Evolutionary conservation across 2,329 filamentous ascomycete species (phyloP), one percentile per base, ranked within the genome.

Genomic region (Periconia macrospinosa): DNA sequence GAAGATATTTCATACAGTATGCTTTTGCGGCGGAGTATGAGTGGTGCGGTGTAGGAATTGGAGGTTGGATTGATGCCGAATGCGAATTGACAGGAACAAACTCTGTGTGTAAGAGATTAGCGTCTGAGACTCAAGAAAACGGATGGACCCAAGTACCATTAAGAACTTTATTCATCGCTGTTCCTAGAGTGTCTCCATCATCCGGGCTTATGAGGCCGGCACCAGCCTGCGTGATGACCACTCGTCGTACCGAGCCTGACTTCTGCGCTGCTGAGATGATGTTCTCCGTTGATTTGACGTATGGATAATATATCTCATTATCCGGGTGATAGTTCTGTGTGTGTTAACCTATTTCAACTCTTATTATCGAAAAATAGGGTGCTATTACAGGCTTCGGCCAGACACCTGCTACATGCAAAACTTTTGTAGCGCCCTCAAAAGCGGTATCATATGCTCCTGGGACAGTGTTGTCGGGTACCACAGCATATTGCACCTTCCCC

Each of bases 201-300:
- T 69, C 63, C 7, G 67, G 65, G 47, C 67, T 63, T 8, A 72
- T 64, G 2, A 73, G 55, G 0, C 61, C 69, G 10, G 70, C 70
- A 5, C 68, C 70, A 2, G 70, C 69, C 55, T 73, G 69, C 1
- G 70, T 72, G 45, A 73, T 68, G 0, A 72, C 68, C 2, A 72
- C 54, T 1, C 69, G 59, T 17, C 52, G 63, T 1, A 72, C 63
- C 1, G 65, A 68, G 5, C 55, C 56, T 5, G 61, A 59, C 7
- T 63, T 61, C 3, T 65, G 45, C 0, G 66, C 63, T n/a, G 69
- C 67, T 1, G 59, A 56, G 6, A 72, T 51, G 13, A 73, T 52
- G 41, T 65, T 65, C 8, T 61, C 65, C 48, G 68, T 72, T 1
- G 66, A 70, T 8, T 65, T 65, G 44, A 73, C 63, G 27, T 69